These are phyloP conservation scores for Globisporangium solare DNA, from an alignment of 352 stramenopile genomes.

Conservation along the genomic window DNA sequence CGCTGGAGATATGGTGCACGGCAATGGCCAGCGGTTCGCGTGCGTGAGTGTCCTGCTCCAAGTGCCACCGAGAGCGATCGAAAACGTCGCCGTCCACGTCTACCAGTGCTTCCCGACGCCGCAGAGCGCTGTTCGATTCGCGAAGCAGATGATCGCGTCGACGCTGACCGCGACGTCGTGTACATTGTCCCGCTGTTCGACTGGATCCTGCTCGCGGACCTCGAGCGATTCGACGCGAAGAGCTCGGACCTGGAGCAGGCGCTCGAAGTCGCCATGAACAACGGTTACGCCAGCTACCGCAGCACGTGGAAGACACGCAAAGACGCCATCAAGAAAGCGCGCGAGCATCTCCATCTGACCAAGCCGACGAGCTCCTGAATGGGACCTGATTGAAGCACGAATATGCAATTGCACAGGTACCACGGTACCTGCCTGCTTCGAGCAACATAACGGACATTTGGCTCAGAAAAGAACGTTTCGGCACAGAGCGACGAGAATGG, in stretches of 20 bases:
- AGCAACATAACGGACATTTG: neutral
- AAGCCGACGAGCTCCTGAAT: conserved; percentile 6
- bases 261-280: conserved; percentile 42
- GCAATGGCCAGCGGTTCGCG: conserved; percentile 69
- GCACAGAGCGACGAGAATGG: conserved; percentile 27
- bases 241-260: conserved; percentile 60
- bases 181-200: conserved; percentile 78
- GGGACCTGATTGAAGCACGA: neutral
- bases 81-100: conserved; percentile 61
- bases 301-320: conserved; percentile 73
- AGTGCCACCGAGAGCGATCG: conserved; percentile 23
- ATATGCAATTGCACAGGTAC: neutral
- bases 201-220: conserved; percentile 61
- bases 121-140: conserved; percentile 73
- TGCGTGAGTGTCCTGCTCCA: conserved; percentile 50
- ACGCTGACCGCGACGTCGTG: conserved; percentile 39
- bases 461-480: neutral
- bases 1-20: conserved; percentile 36
- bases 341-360: conserved; percentile 1
- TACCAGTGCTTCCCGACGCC: conserved; percentile 80
- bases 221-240: conserved; percentile 68
- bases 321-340: conserved; percentile 52
- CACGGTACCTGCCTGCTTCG: neutral
- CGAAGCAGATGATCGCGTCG: conserved; percentile 42
- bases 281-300: conserved; percentile 15